Percentiles rank a stretch among this genome's conserved stretches.
phyloP scores from a whole-genome alignment of 192 early-diverging fungal genomes.

The Gonapodya sp. region DNA sequence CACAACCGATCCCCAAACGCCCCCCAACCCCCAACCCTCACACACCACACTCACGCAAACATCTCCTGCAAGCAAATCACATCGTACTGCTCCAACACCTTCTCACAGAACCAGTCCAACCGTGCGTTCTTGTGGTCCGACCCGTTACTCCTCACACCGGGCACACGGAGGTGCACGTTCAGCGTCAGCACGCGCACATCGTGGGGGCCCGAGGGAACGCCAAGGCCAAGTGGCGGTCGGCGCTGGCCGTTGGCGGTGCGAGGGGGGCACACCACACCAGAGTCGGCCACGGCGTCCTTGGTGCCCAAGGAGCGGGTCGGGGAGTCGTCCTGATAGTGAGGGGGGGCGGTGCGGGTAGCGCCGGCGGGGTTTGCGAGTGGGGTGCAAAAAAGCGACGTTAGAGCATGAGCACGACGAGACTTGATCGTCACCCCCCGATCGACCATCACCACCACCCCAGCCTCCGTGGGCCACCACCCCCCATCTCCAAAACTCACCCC shows the following conservation, averaged over 20 bases:
- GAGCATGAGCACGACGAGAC: too few species aligned
- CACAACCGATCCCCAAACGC: not conserved
- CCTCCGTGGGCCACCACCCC: not conserved
- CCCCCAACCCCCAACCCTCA: not conserved
- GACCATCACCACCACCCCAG: too few species aligned
- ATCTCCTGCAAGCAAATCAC: constrained; percentile 73
- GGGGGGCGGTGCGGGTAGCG: not conserved
- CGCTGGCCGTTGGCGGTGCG: not conserved
- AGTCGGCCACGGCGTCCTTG: not conserved
- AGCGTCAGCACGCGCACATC: constrained; percentile 41
- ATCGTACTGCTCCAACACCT: constrained; percentile 62
- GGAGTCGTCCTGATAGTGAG: not conserved
- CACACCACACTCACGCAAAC: constrained; percentile 34
- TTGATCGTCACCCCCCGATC: too few species aligned
- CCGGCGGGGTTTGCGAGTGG: not conserved
- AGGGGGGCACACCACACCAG: not conserved
- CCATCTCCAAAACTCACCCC: not conserved
- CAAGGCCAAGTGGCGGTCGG: not conserved
- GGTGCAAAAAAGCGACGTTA: too few species aligned
- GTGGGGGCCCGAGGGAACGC: not conserved
- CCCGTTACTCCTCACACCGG: constrained; percentile 57
- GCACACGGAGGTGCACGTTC: constrained; percentile 66
- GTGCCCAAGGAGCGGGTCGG: not conserved
- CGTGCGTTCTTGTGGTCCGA: constrained; percentile 75
- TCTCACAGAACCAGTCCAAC: constrained; percentile 54